Percentiles rank a stretch among this genome's conserved stretches.
These are phyloP conservation scores for Stenogyne calaminthoides DNA, from an alignment of 305 asterid species.

Conservation along the genomic window DNA sequence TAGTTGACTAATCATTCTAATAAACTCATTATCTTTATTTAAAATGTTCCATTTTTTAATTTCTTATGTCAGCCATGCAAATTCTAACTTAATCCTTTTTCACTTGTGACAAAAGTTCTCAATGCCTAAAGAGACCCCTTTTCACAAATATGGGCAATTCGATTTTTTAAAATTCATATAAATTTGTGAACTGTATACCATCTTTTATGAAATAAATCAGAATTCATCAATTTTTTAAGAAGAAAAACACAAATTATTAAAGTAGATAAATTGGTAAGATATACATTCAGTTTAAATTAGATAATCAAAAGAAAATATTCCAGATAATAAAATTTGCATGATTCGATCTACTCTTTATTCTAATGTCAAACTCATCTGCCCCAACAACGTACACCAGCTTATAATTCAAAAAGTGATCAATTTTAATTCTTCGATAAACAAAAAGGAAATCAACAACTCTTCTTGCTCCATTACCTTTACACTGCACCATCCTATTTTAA, in stretches of 20 bases:
- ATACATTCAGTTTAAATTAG: no score
- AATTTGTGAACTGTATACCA: not conserved
- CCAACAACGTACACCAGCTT: constrained; percentile 35
- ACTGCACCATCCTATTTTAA: constrained; percentile 28
- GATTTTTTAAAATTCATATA: not conserved
- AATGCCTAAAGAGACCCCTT: not conserved
- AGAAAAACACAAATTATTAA: no score
- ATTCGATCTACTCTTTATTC: constrained; percentile 25
- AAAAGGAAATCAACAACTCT: constrained; percentile 51
- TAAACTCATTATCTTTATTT: constrained; percentile 1
- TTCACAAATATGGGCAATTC: not conserved
- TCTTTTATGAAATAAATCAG: no score
- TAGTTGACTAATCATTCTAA: constrained; percentile 45
- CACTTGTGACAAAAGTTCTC: constrained; percentile 4
- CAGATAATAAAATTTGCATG: constrained; percentile 4
- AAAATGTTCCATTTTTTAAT: not conserved
- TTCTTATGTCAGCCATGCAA: not conserved
- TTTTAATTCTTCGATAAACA: constrained; percentile 17
- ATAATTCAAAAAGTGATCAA: constrained; percentile 32
- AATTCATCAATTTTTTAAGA: no score
- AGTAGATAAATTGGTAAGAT: no score
- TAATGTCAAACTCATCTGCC: constrained; percentile 40
- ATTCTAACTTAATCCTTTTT: not conserved
- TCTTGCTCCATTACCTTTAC: constrained; percentile 50
- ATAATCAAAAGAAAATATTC: no score